Evolutionary conservation across 2,329 filamentous ascomycete genomes (phyloP).

Genomic region (Aureobasidium subglaciale): DNA sequence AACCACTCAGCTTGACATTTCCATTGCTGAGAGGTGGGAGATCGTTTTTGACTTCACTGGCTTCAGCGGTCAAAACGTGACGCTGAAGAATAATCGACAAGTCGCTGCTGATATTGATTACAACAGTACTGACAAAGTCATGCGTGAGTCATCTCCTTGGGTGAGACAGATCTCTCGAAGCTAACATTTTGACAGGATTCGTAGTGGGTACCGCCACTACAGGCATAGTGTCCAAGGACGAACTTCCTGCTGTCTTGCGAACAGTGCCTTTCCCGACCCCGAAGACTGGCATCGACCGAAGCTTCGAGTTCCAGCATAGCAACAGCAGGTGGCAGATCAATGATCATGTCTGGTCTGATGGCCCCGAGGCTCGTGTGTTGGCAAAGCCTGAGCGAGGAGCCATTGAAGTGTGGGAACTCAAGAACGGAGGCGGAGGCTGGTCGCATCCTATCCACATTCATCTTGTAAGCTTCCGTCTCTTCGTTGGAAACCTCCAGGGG

Average conservation of each 20-base stretch:
- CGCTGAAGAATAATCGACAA: not conserved
- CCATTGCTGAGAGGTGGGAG: constrained; percentile 54
- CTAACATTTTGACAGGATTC: constrained; percentile 28
- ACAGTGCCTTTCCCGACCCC: too few species aligned
- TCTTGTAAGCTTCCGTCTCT: constrained; percentile 50
- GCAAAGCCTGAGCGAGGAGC: constrained; percentile 28
- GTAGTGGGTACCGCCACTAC: too few species aligned
- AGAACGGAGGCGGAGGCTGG: constrained; percentile 44
- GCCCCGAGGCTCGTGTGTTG: constrained; percentile 28
- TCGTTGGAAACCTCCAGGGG: constrained; percentile 47
- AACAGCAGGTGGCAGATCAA: not conserved
- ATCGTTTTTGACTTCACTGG: constrained; percentile 49
- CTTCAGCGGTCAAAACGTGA: constrained; percentile 40
- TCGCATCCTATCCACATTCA: constrained; percentile 52
- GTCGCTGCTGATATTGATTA: constrained; percentile 41
- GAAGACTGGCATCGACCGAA: too few species aligned
- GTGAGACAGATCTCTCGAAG: constrained; percentile 35
- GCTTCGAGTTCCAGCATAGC: too few species aligned
- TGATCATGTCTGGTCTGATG: constrained; percentile 20
- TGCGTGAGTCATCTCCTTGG: too few species aligned
- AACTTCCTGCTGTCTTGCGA: too few species aligned
- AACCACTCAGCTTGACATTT: constrained; percentile 36
- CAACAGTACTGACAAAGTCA: constrained; percentile 44
- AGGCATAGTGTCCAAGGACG: too few species aligned
- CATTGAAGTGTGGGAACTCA: constrained; percentile 32